A percentile compares a stretch with the other conserved stretches of the same genome.
Evolutionary conservation across 2,329 filamentous ascomycete genomes (phyloP).

Genomic region (Pseudogymnoascus sp.): DNA sequence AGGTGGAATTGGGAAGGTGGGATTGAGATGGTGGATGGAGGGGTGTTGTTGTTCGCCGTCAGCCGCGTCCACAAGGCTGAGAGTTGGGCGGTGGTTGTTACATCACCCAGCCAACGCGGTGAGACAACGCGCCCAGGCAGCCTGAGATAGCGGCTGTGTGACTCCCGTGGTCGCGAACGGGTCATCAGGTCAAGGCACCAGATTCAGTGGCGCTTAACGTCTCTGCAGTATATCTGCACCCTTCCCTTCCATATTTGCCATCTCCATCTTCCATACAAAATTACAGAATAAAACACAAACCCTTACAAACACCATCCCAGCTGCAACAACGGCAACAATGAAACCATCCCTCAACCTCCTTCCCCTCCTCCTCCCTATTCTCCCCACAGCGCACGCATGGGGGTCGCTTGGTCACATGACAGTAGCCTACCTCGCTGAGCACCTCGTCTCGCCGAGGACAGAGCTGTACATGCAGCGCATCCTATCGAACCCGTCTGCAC

Average conservation of each 20-base stretch:
- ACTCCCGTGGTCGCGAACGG: neutral
- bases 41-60: neutral
- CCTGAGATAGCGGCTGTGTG: neutral
- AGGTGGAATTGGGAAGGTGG: neutral
- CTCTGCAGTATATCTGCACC: neutral
- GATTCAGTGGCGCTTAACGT: neutral
- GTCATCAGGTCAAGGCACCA: neutral
- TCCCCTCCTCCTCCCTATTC: constrained; percentile 14
- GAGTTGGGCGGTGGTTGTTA: neutral
- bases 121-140: neutral
- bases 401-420: constrained; percentile 54
- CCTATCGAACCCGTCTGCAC: constrained; percentile 41
- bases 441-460: constrained; percentile 50
- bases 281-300: neutral
- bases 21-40: neutral
- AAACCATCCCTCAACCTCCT: constrained; percentile 11
- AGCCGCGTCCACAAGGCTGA: neutral
- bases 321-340: constrained; percentile 12
- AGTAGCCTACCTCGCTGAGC: constrained; percentile 53
- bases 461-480: constrained; percentile 48
- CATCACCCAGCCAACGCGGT: neutral
- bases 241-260: neutral
- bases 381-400: constrained; percentile 18
- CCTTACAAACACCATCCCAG: neutral
- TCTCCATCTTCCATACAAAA: neutral